Evolutionary conservation across 129 eudicot genomes (phyloP), one percentile per base, ranked within the genome.

Genomic region (Gnaphalium uliginosum): DNA sequence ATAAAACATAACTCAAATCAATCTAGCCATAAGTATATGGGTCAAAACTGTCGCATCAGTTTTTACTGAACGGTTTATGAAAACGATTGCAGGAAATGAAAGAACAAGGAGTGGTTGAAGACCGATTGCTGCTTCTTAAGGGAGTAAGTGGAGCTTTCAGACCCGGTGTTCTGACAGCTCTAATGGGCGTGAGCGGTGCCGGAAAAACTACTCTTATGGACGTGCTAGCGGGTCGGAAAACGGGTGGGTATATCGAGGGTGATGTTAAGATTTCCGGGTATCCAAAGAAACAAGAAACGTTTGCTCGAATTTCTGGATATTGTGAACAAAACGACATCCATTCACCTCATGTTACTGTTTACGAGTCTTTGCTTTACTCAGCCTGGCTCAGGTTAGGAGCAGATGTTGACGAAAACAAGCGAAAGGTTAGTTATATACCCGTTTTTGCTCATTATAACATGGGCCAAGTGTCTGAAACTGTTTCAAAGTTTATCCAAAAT

Each of bases 151-250:
- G 98, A 50, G 86, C 96, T 71, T 92, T 92, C 63, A 79, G 98
- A 77, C 98, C 96, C 0, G 98, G 96, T 67, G 89, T 92, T 76
- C 87, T 92, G 50, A 89, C 96, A 15, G 98, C 98, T 79, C 84
- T 92, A 37, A 92, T 92, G 98, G 98, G 98, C 5, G 96, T 89
- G 64, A 92, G 96, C 62, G 98, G 98, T 30, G 98, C 98, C 29
- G 98, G 98, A 51, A 92, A 92, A 84, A 92, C 98, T 24, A 92
- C 98, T 58, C 82, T 92, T 22, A 89, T 92, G 98, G 98, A 92
- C 54, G 98, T 92, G 53, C 63, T 92, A 32, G 96, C 98, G 1
- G 98, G 96, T 2, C 85, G 96, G 14, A 92, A 92, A 84, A 92
- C 94, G 2, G 94, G 98, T 21, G 98, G 98, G 26, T 89, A 92